phyloP scores from a whole-genome alignment of 805 yeast genomes.

The Sugiyamaella chiloensis region DNA sequence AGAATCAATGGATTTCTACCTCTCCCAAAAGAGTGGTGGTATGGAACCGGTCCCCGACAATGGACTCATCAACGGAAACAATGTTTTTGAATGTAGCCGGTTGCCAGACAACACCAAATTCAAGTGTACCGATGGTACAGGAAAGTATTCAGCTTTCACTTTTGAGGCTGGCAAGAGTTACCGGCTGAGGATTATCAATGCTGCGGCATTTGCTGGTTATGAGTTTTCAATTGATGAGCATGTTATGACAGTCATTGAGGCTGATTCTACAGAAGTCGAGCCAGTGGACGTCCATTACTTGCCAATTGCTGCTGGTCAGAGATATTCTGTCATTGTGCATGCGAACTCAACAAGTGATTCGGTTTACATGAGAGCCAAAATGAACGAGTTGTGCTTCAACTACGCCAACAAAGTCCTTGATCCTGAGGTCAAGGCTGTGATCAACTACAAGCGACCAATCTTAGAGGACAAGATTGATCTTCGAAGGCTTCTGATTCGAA shows the following conservation, averaged over 20 bases:
- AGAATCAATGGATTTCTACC: slow-evolving; percentile 35
- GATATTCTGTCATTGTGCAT: slow-evolving; percentile 66
- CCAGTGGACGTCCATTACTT: slow-evolving; percentile 24
- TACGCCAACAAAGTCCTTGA: slow-evolving; percentile 42
- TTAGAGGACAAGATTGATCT: slow-evolving; percentile 44
- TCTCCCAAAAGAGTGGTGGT: slow-evolving; percentile 40
- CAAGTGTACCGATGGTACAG: slow-evolving; percentile 12
- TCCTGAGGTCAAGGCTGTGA: slow-evolving; percentile 50
- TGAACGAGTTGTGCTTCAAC: slow-evolving; percentile 56
- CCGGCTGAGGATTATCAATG: slow-evolving; percentile 29
- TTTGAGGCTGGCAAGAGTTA: slow-evolving; percentile 17
- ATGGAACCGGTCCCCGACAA: slow-evolving; percentile 39
- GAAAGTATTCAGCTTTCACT: slow-evolving; percentile 11
- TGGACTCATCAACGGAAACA: slow-evolving; percentile 42
- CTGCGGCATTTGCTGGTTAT: slow-evolving; percentile 31
- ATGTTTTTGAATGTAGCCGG: slow-evolving; percentile 29
- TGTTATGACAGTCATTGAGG: slow-evolving; percentile 31
- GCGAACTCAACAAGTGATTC: slow-evolving; percentile 4
- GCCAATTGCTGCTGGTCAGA: slow-evolving; percentile 67
- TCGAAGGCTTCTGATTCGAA: slow-evolving; percentile 27
- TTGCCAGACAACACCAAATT: slow-evolving; percentile 15
- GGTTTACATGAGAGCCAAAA: slow-evolving; percentile 15
- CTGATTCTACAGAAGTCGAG: slow-evolving; percentile 30
- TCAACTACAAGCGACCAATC: slow-evolving; percentile 37
- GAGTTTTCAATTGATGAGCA: slow-evolving; percentile 30